Base-by-base conservation (phyloP, 2,329 filamentous ascomycete genomes). In the Fusarium sp. region DNA sequence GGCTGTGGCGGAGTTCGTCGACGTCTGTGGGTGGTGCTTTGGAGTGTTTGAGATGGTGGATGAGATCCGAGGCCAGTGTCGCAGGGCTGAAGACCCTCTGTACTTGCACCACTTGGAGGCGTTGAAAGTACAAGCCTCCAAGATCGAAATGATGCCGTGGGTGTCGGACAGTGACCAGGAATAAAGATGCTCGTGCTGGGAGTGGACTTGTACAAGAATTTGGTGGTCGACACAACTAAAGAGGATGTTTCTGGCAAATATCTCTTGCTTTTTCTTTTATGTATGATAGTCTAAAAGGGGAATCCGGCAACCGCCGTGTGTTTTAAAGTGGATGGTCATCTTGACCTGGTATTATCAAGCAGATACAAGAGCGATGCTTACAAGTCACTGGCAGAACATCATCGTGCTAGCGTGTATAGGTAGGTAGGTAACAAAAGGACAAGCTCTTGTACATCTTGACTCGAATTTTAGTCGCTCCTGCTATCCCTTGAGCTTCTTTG, bases 21-120 rank as follows among this genome's bases (percentile, higher is more conserved):
- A 67, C n/a, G n/a, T 67, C 6, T 67, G 63, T 22, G 43, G 42
- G 17, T 51, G 24, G 34, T 67, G 63, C 15, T n/a, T 13, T 14
- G 36, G 19, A 14, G 21, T 67, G 6, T 34, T 39, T 4, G 57
- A 46, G 13, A 46, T 50, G 24, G 4, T 67, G 7, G 49, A 44
- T 9, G 47, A 51, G 39, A 34, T 64, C 13, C 40, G 28, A 17
- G 21, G 22, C 7, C 65, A 59, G 24, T 31, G 47, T 9, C 33
- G 4, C 5, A 53, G 28, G 26, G 50, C 51, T 8, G 24, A 14
- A 6, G 62, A 67, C 31, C 65, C 65, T 19, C 22, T 67, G 15
- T 63, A 63, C 22, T 15, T 33, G 14, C 33, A 11, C 26, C 63
- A 67, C 21, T 15, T 67, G 13, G 22, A 46, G 13, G 17, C 47